Percentiles rank a stretch among this genome's conserved stretches.
Evolutionary conservation across 371 early-diverging fungal genomes (phyloP).

Genomic region (Actinomortierella wolfii): DNA sequence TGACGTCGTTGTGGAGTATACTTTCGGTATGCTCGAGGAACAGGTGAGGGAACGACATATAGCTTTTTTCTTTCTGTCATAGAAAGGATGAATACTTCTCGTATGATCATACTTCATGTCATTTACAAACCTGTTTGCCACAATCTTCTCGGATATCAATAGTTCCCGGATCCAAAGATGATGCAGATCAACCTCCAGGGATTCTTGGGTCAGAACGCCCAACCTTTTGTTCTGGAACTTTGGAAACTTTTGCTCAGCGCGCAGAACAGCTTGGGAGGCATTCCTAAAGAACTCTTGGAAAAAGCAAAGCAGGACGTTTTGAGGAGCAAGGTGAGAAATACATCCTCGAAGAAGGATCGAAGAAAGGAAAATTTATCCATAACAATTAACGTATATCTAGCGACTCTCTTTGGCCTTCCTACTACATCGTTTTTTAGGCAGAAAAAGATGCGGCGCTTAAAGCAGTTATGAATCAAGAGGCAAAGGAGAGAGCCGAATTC

Average conservation of each 20-base stretch:
- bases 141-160: too few relatives aligned
- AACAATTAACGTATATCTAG: too few relatives aligned
- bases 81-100: too few relatives aligned
- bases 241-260: conserved; percentile 93
- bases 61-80: too few relatives aligned
- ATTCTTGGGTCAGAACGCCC: conserved; percentile 86
- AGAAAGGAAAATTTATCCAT: not conserved
- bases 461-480: conserved; percentile 43
- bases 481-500: conserved; percentile 33
- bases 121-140: too few relatives aligned
- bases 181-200: conserved; percentile 97
- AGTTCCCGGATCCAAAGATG: conserved; percentile 81
- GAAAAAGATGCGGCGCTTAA: conserved; percentile 32
- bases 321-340: conserved; percentile 48
- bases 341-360: not conserved
- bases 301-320: conserved; percentile 82
- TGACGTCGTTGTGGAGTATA: conserved; percentile 88
- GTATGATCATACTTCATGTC: too few relatives aligned
- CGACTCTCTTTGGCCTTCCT: not conserved
- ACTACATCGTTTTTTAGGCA: conserved; percentile 11
- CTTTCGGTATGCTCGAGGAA: conserved; percentile 81
- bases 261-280: conserved; percentile 81
- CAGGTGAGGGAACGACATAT: conserved; percentile 51
- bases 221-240: conserved; percentile 81
- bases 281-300: conserved; percentile 86